Conservation (phyloP, 2,329 filamentous ascomycete species). For the Arthrobotrys pseudoclavata region DNA sequence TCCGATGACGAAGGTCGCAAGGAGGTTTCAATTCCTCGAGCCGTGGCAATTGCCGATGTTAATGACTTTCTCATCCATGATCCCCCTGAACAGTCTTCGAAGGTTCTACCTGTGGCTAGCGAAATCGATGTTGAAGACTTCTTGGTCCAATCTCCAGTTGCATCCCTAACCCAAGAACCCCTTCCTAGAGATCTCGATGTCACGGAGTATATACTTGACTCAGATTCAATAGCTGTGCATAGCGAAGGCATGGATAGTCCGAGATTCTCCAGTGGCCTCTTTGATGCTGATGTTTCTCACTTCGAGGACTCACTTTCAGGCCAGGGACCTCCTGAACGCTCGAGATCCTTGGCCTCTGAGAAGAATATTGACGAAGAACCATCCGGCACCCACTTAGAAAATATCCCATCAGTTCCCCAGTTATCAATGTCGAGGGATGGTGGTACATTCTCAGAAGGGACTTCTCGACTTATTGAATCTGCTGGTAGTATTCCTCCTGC, state of each 20-base stretch:
- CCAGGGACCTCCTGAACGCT: neutral
- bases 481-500: neutral
- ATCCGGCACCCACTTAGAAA: neutral
- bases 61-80: constrained; percentile 27
- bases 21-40: too few relatives aligned
- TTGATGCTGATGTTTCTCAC: neutral
- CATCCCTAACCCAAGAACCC: neutral
- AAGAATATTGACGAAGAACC: too few relatives aligned
- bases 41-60: neutral
- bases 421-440: too few relatives aligned
- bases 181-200: constrained; percentile 10
- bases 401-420: neutral
- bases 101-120: neutral
- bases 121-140: constrained; percentile 29
- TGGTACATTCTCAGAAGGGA: neutral
- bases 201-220: constrained; percentile 27
- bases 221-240: neutral
- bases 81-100: neutral
- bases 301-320: neutral
- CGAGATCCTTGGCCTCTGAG: neutral
- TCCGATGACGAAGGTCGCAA: neutral
- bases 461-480: neutral
- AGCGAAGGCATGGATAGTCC: neutral
- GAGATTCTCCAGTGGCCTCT: neutral
- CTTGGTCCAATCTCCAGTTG: constrained; percentile 19